A percentile compares a stretch with the other conserved stretches of the same genome.
Evolutionary conservation across 2,329 filamentous ascomycete species (phyloP).

Genomic region (Xenosphaeropsis pyriputrescens): DNA sequence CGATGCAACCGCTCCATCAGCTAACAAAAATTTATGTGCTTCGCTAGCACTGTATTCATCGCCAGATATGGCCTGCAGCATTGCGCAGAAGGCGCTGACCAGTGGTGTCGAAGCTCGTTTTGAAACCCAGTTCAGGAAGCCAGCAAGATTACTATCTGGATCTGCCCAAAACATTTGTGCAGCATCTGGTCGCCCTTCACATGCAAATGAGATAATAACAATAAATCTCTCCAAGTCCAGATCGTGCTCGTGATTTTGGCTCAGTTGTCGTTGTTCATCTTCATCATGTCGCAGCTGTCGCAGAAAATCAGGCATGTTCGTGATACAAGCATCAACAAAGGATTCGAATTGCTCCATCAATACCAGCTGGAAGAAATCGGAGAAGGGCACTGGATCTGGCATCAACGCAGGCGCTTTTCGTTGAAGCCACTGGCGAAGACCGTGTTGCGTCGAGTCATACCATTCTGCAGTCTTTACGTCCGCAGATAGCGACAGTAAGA

Average conservation of each 20-base stretch:
- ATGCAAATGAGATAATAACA: constrained; percentile 82
- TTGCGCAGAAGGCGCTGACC: constrained; percentile 91
- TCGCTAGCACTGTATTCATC: constrained; percentile 70
- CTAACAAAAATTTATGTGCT: constrained; percentile 78
- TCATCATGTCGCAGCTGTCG: constrained; percentile 77
- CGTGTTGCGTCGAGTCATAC: constrained; percentile 75
- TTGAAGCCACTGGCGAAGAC: constrained; percentile 70
- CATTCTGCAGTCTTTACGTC: constrained; percentile 71
- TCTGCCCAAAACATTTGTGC: constrained; percentile 82
- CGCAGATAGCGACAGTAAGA: constrained; percentile 71
- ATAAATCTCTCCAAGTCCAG: constrained; percentile 79
- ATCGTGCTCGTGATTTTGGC: constrained; percentile 49
- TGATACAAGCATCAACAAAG: constrained; percentile 86
- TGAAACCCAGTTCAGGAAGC: constrained; percentile 96
- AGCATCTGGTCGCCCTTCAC: constrained; percentile 71
- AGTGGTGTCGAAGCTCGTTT: constrained; percentile 89
- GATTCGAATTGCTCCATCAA: constrained; percentile 72
- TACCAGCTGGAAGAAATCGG: constrained; percentile 54
- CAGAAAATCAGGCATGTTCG: constrained; percentile 86
- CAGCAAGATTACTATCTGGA: constrained; percentile 81
- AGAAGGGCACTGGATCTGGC: constrained; percentile 53
- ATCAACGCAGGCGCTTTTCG: constrained; percentile 60
- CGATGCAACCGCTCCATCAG: constrained; percentile 61
- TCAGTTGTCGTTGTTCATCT: constrained; percentile 67
- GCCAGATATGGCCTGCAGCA: constrained; percentile 77